A percentile compares a stretch with the other conserved stretches of the same genome.
phyloP scores from a whole-genome alignment of 1,284 basidiomycete genomes.

The Apiotrichum laibachii region DNA sequence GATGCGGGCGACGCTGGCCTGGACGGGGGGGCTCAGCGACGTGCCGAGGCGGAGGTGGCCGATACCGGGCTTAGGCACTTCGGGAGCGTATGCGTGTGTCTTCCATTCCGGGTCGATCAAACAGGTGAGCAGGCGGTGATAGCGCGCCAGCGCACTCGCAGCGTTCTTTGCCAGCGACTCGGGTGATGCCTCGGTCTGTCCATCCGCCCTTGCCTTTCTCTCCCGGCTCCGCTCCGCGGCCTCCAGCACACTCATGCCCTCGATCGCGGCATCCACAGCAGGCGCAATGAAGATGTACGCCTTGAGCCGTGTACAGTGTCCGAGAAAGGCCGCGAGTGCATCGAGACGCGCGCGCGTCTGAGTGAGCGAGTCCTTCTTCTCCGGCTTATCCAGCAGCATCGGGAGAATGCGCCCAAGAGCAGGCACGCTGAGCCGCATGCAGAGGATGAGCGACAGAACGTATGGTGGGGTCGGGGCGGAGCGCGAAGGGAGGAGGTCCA shows the following conservation, averaged over 20 bases:
- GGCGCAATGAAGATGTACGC: not conserved
- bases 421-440: not conserved
- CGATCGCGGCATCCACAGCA: not conserved
- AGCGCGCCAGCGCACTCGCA: not conserved
- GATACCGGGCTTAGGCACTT: no score
- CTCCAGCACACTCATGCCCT: not conserved
- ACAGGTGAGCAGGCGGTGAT: not conserved
- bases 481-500: not conserved
- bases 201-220: no score
- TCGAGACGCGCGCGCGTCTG: not conserved
- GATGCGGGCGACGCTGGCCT: not conserved
- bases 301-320: not conserved
- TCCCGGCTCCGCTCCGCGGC: no score
- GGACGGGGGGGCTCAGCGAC: not conserved
- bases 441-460: not conserved
- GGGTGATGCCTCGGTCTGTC: no score
- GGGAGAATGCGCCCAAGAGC: not conserved
- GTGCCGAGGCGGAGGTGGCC: not conserved
- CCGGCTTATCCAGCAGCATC: not conserved
- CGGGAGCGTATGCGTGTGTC: not conserved
- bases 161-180: not conserved
- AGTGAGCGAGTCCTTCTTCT: not conserved
- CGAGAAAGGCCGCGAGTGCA: not conserved
- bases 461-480: not conserved
- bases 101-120: not conserved